These are phyloP conservation scores for Phytophthora pluvialis DNA, from an alignment of 352 stramenopile genomes.

Conservation along the genomic window DNA sequence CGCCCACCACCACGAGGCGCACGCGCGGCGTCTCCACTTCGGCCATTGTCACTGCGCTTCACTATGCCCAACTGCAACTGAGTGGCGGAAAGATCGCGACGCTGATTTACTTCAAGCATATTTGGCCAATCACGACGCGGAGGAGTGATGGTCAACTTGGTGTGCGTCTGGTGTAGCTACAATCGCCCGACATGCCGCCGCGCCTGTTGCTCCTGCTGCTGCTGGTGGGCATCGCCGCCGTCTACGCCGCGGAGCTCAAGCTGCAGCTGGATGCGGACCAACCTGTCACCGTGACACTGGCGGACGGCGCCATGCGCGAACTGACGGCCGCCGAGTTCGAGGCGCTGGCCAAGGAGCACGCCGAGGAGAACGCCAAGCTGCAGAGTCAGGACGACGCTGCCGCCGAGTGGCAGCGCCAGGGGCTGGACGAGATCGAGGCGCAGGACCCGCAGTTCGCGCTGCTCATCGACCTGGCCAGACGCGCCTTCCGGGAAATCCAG, in stretches of 20 bases:
- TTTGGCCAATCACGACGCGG: conserved; percentile 12
- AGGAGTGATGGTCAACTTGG: conserved; percentile 31
- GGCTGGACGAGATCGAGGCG: conserved; percentile 43
- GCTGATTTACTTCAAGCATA: conserved; percentile 37
- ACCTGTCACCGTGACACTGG: conserved; percentile 44
- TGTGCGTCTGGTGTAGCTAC: conserved; percentile 15
- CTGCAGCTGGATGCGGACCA: conserved; percentile 33
- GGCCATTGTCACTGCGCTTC: conserved; percentile 21
- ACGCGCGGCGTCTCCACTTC: conserved; percentile 47
- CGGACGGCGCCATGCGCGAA: conserved; percentile 52
- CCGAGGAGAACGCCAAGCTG: conserved; percentile 39
- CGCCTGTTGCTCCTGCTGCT: conserved; percentile 16
- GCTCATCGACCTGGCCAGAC: conserved; percentile 51
- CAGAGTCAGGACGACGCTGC: conserved; percentile 30
- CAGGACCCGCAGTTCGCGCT: conserved; percentile 57
- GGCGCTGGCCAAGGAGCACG: conserved; percentile 37
- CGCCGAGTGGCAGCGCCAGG: conserved; percentile 35
- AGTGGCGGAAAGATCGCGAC: conserved; percentile 28
- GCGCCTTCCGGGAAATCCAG: conserved; percentile 63
- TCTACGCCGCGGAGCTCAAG: conserved; percentile 15
- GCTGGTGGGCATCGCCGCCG: conserved; percentile 5
- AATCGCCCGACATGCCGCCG: not conserved
- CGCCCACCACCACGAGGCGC: conserved; percentile 45
- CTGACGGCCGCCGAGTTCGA: conserved; percentile 58
- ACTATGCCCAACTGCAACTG: conserved; percentile 19